Evolutionary conservation across 805 yeast species (phyloP).

Genomic region (Hanseniaspora valbyensis): DNA sequence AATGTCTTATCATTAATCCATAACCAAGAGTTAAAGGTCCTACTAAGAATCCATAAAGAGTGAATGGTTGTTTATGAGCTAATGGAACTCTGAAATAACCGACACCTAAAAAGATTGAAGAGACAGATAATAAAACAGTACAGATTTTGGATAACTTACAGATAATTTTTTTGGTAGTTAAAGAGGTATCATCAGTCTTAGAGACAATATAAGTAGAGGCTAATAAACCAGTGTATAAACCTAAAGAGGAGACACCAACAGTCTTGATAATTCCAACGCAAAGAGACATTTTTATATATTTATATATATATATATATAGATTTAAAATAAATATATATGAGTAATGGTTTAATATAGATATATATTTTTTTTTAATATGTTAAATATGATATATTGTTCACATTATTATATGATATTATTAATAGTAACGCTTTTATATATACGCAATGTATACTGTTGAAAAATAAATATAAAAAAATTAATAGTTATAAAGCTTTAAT

Average conservation of each 20-base stretch:
- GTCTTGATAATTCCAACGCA: constrained; percentile 49
- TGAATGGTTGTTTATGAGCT: constrained; percentile 58
- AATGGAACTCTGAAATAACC: constrained; percentile 49
- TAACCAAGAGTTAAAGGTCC: constrained; percentile 10
- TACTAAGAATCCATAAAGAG: constrained; percentile 44
- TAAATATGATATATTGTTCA: too few species aligned
- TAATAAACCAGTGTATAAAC: constrained; percentile 45
- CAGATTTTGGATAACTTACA: constrained; percentile 24
- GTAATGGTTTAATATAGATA: too few species aligned
- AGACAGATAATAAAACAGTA: constrained; percentile 36
- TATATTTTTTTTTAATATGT: background rate
- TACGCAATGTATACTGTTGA: too few species aligned
- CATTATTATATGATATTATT: too few species aligned
- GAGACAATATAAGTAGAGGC: constrained; percentile 29
- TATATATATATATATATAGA: background rate
- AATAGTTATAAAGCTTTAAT: too few species aligned
- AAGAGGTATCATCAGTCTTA: constrained; percentile 20
- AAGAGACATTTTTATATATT: constrained; percentile 34
- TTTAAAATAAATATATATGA: too few species aligned
- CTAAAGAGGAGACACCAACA: constrained; percentile 56
- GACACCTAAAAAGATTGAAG: constrained; percentile 41
- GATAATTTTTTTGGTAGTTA: constrained; percentile 15
- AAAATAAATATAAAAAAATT: too few species aligned
- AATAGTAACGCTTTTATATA: too few species aligned
- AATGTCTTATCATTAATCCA: constrained; percentile 1